A percentile compares a stretch with the other conserved stretches of the same genome.
Evolutionary conservation across 441 rosid genomes (phyloP).

Genomic region (Breynia disticha): DNA sequence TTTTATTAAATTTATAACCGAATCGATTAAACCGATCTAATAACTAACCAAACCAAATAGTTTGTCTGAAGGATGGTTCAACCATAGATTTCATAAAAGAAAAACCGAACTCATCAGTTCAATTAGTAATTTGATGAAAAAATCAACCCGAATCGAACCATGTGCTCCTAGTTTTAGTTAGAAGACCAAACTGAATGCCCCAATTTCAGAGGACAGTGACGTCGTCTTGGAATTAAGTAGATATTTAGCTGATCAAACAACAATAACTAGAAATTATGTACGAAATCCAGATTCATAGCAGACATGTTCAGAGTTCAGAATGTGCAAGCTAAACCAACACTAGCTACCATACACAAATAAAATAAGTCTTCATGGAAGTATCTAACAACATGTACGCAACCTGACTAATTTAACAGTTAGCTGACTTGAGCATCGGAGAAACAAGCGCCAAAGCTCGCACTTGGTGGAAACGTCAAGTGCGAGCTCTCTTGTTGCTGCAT

Average conservation of each 20-base stretch:
- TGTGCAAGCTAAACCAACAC: slow-evolving; percentile 17
- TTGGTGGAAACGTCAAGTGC: slow-evolving; percentile 26
- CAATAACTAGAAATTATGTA: slow-evolving; percentile 1
- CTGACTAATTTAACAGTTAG: slow-evolving; percentile 19
- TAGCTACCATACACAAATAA: slow-evolving; percentile 6
- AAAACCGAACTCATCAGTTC: too few species aligned
- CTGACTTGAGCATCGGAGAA: slow-evolving; percentile 4
- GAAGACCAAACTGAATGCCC: too few species aligned
- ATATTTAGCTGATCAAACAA: background rate
- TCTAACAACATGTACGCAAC: slow-evolving; percentile 5
- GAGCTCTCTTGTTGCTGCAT: slow-evolving; percentile 76
- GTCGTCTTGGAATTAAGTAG: too few species aligned
- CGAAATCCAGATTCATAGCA: slow-evolving; percentile 5
- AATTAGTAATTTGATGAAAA: too few species aligned
- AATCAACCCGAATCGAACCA: too few species aligned
- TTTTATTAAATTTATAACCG: too few species aligned
- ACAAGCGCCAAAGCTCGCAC: background rate
- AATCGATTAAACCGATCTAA: too few species aligned
- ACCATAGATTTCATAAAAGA: too few species aligned
- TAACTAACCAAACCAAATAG: too few species aligned
- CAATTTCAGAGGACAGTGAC: too few species aligned
- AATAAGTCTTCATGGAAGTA: slow-evolving; percentile 2
- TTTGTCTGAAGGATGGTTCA: too few species aligned
- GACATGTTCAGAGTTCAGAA: slow-evolving; percentile 9
- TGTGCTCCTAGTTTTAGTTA: too few species aligned